Conservation (phyloP, 108 stramenopile species). For the Discostella stelligeroides region DNA sequence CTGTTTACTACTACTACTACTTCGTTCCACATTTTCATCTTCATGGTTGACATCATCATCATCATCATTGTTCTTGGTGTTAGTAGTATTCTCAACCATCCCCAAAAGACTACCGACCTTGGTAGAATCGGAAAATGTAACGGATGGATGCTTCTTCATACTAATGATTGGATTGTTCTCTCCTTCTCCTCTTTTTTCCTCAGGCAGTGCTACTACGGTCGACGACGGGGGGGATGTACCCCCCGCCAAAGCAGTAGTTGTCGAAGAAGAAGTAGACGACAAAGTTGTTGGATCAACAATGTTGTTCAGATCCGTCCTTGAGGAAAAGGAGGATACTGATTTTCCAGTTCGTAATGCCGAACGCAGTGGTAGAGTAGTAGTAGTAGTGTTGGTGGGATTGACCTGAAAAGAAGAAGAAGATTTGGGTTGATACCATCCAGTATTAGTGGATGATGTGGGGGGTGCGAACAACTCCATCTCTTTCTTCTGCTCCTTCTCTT, state of each 20-base stretch:
- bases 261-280: background rate
- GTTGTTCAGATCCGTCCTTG: too few relatives aligned
- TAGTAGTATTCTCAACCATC: background rate
- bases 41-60: background rate
- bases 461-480: too few relatives aligned
- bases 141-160: conserved; percentile 31
- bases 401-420: background rate
- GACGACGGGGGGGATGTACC: background rate
- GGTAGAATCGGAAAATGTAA: conserved; percentile 30
- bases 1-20: too few relatives aligned
- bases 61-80: background rate
- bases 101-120: conserved; percentile 13
- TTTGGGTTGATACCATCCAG: background rate
- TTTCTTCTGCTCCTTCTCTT: too few relatives aligned
- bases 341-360: background rate
- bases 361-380: too few relatives aligned
- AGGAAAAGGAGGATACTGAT: too few relatives aligned
- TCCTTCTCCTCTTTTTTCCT: background rate
- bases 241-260: background rate
- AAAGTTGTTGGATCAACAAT: too few relatives aligned
- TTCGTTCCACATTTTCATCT: too few relatives aligned
- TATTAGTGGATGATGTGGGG: background rate
- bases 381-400: too few relatives aligned
- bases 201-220: too few relatives aligned
- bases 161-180: background rate